Evolutionary conservation across 78 protist species (phyloP).

Genomic region (Dictyostelium intermedium): DNA sequence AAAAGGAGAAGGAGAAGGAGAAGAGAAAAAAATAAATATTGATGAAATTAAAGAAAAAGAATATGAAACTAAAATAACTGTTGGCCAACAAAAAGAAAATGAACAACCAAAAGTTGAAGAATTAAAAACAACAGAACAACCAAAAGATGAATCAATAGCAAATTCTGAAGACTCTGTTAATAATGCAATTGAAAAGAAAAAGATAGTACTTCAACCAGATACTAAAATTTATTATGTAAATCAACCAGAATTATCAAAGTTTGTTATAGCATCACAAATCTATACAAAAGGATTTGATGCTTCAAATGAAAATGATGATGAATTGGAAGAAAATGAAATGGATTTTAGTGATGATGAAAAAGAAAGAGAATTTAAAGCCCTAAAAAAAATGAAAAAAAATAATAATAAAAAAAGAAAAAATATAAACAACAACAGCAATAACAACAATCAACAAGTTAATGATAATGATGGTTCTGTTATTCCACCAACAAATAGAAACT

Average conservation of each 20-base stretch:
- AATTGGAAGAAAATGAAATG: conserved; percentile 43
- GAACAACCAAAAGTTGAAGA: neutral
- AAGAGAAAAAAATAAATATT: neutral
- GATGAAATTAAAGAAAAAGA: neutral
- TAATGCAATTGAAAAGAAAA: neutral
- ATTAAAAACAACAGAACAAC: neutral
- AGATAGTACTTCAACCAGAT: neutral
- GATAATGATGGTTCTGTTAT: neutral
- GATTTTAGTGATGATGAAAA: conserved; percentile 75
- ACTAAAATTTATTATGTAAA: conserved; percentile 42
- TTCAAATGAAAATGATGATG: conserved; percentile 57
- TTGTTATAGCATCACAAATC: conserved; percentile 46
- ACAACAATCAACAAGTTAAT: neutral
- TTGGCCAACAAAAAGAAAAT: neutral
- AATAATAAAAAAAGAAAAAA: conserved; percentile 15
- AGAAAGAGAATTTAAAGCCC: conserved; percentile 38
- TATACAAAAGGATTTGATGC: conserved; percentile 72
- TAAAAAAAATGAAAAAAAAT: neutral
- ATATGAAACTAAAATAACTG: neutral
- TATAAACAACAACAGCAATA: neutral
- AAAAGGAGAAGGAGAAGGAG: neutral
- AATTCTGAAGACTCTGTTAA: too few species aligned
- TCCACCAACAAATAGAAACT: neutral
- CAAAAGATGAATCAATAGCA: too few species aligned
- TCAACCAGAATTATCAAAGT: conserved; percentile 48